Base-by-base conservation (phyloP, 768 basidiomycete species). In the Mrakia frigida region DNA sequence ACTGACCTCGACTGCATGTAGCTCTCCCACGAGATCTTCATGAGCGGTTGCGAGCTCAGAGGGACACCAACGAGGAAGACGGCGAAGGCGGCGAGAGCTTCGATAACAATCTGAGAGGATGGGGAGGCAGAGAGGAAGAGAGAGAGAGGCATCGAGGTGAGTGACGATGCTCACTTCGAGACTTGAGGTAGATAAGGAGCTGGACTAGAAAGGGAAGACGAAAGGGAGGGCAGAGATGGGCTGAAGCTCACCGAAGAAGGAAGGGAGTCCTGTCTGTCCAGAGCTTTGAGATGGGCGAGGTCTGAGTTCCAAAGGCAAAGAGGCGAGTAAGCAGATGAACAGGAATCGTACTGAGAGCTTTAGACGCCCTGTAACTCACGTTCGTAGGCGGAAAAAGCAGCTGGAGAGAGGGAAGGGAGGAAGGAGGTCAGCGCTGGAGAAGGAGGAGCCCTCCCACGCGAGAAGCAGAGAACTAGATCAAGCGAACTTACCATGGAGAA, bases 331-430 rank as follows among this genome's bases (percentile, higher is more conserved):
- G 25, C 9, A n/a, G 2, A 0, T 16, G 31, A 14, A 33, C 41
- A 63, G 33, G 4, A 9, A 18, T 4, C 18, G 0, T 23, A 25
- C 14, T 53, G 1, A 25, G 23, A 21, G 39, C 31, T 46, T 11
- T n/a, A 43, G 10, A 13, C 9, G 7, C 3, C 0, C 39, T 21
- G 21, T 16, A 16, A 1, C 74, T 52, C 33, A 75, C 74, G 53
- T 60, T 75, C 74, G 21, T 75, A 75, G 5, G 74, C 43, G 0
- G 74, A 75, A 28, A 63, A 75, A 23, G 74, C 74, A 59, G 74
- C 74, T 75, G 69, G 6, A 67, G 33, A 10, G 37, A 18, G 21
- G 31, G 43, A 65, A 25, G 37, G 43, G 14, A n/a, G 35, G 65
- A 39, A 43, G 33, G 53, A n/a, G 67, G 41, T 70, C 68, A 70